phyloP scores from a whole-genome alignment of 2,329 filamentous ascomycete genomes.

The Zasmidium angulare region DNA sequence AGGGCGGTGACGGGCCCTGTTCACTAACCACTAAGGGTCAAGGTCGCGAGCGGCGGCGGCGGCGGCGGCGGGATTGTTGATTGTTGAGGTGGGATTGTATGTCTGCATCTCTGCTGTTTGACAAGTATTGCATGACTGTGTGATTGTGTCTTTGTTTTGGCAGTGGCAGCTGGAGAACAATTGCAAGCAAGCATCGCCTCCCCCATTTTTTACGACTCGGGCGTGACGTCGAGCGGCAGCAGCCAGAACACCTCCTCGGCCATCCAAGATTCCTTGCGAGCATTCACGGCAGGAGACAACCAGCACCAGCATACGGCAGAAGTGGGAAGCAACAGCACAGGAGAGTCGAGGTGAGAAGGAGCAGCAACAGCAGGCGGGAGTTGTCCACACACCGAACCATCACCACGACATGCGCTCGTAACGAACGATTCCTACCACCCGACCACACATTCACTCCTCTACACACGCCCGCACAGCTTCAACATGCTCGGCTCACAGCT shows the following conservation, averaged over 20 bases:
- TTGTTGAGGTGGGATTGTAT: neutral
- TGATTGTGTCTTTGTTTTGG: neutral
- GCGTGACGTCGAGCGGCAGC: constrained; percentile 1
- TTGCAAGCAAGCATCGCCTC: constrained; percentile 1
- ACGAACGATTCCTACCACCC: constrained; percentile 4
- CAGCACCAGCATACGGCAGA: neutral
- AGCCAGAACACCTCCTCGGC: neutral
- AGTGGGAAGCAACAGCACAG: neutral
- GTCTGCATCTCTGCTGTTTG: neutral
- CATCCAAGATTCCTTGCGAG: neutral
- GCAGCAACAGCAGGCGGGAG: neutral
- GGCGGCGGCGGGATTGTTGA: neutral
- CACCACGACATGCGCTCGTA: neutral
- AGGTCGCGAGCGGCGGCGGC: too few relatives aligned
- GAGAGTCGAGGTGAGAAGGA: neutral
- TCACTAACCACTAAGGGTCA: too few relatives aligned
- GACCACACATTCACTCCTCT: neutral
- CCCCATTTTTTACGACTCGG: too few relatives aligned
- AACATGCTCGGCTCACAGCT: constrained; percentile 53
- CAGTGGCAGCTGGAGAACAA: constrained; percentile 4
- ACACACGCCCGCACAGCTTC: constrained; percentile 15
- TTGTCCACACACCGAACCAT: constrained; percentile 22
- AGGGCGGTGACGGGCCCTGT: neutral
- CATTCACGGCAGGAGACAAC: neutral
- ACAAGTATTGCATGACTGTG: neutral